Evolutionary conservation across 345 rosid species (phyloP).

Genomic region (Geranium brycei): DNA sequence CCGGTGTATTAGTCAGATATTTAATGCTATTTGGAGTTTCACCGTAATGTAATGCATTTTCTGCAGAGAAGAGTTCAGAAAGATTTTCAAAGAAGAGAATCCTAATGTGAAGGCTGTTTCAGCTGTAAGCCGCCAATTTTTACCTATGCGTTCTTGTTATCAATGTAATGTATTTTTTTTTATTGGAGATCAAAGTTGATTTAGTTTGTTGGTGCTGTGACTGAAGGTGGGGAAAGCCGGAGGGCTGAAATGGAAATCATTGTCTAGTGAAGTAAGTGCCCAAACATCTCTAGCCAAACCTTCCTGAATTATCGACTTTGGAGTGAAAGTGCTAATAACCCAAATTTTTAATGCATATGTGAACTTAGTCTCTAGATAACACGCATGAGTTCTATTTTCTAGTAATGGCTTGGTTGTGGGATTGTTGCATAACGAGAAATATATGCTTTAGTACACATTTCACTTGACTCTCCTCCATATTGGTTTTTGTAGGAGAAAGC

Average conservation of each 20-base stretch:
- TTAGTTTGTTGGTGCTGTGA: conserved; percentile 8
- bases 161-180: background rate
- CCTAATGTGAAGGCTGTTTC: conserved; percentile 38
- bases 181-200: conserved; percentile 2
- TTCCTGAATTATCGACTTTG: background rate
- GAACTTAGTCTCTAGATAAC: background rate
- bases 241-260: conserved; percentile 39
- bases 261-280: conserved; percentile 28
- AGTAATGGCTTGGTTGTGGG: background rate
- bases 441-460: background rate
- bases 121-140: conserved; percentile 23
- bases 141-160: background rate
- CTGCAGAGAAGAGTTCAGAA: conserved; percentile 43
- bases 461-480: background rate
- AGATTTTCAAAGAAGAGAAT: conserved; percentile 33
- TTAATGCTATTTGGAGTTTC: background rate
- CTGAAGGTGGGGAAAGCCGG: conserved; percentile 51
- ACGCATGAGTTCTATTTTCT: background rate
- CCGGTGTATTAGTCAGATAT: background rate
- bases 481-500: conserved; percentile 29
- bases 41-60: background rate
- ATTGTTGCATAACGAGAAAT: background rate
- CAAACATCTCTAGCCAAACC: background rate
- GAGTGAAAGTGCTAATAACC: no score
- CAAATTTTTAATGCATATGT: background rate